These are phyloP conservation scores for Lentinula sp. DNA, from an alignment of 768 basidiomycete genomes.

Conservation along the genomic window DNA sequence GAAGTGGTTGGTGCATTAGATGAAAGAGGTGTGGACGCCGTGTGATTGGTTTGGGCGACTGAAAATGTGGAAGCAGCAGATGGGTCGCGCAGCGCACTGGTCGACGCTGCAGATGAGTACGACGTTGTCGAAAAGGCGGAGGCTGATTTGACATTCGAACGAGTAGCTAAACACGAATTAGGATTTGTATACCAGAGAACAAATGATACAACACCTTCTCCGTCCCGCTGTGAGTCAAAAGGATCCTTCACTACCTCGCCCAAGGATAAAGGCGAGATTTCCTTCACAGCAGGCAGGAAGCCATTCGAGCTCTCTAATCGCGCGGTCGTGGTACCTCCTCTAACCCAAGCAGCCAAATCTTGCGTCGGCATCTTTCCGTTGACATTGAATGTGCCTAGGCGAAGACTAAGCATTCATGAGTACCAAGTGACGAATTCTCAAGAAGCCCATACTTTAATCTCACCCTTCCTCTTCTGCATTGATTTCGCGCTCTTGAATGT, in stretches of 20 bases:
- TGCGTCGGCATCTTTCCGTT: constrained; percentile 73
- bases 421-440: neutral
- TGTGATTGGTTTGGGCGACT: neutral
- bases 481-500: constrained; percentile 32
- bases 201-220: neutral
- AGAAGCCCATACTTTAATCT: constrained; percentile 21
- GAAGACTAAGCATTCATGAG: constrained; percentile 35
- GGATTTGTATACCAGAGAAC: neutral
- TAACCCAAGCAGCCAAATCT: constrained; percentile 64
- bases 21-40: neutral
- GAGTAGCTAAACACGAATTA: neutral
- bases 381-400: constrained; percentile 80
- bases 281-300: constrained; percentile 26
- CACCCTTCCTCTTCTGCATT: constrained; percentile 24
- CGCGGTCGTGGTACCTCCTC: constrained; percentile 15
- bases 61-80: neutral
- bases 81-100: neutral
- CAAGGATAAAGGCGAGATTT: constrained; percentile 31
- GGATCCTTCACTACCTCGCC: constrained; percentile 18
- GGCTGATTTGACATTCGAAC: neutral
- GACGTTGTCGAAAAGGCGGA: neutral
- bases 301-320: neutral
- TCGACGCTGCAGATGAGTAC: constrained; percentile 1
- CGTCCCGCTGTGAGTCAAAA: constrained; percentile 4
- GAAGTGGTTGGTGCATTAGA: neutral